Percentiles rank a stretch among this genome's conserved stretches.
These are phyloP conservation scores for Martiniozyma asiatica DNA, from an alignment of 1,139 yeast species.

Conservation along the genomic window DNA sequence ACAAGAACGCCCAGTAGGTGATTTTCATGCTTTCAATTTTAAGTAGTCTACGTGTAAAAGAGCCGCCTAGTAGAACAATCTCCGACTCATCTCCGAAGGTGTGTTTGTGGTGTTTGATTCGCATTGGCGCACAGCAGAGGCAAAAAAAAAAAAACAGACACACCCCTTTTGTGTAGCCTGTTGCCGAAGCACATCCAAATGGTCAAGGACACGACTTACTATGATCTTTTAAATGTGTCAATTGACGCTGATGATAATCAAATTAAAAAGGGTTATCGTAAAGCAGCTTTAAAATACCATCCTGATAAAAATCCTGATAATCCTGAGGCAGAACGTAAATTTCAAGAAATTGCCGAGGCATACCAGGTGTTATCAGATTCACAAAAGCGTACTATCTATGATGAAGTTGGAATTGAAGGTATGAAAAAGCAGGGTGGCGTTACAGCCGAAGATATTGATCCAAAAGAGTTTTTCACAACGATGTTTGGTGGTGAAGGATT, in stretches of 20 bases:
- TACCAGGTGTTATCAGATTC: conserved; percentile 77
- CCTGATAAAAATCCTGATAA: conserved; percentile 94
- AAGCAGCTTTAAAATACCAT: conserved; percentile 77
- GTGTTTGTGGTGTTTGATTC: no score
- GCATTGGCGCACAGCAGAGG: no score
- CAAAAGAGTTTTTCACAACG: conserved; percentile 73
- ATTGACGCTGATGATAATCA: conserved; percentile 69
- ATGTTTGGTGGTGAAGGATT: conserved; percentile 93
- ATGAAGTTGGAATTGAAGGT: conserved; percentile 74
- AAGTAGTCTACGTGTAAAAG: no score
- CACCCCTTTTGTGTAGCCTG: no score
- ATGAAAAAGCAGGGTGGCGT: conserved; percentile 29
- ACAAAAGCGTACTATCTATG: conserved; percentile 62
- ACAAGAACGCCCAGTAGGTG: no score
- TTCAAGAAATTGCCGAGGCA: conserved; percentile 57
- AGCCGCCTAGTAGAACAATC: no score
- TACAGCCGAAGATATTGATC: conserved; percentile 60
- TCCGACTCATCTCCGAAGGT: no score
- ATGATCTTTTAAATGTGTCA: conserved; percentile 60
- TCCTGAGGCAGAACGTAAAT: conserved; percentile 55
- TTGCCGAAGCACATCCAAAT: no score
- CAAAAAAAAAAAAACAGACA: no score
- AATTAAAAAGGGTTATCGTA: conserved; percentile 87
- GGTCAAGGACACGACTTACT: conserved; percentile 92
- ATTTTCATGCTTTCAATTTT: no score